Base-by-base conservation (phyloP, 441 rosid species). In the Aquilaria agallochum region DNA sequence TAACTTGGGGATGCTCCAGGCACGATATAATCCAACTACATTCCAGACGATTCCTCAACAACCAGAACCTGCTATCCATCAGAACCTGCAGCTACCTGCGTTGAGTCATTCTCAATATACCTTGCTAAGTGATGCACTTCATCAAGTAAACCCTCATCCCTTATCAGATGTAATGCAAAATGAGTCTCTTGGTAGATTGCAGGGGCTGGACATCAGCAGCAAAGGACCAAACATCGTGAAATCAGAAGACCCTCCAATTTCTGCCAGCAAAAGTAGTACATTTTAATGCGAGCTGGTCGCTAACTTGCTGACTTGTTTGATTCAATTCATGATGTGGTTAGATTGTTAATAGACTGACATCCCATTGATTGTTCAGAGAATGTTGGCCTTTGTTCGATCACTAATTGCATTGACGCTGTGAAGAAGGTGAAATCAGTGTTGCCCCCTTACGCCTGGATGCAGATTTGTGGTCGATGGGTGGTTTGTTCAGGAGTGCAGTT, bases 201-300 rank as follows among this genome's bases (percentile, higher is more conserved):
- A 80, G 72, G 88, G 87, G 71, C 79, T 88, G 50, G 97, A 84
- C 58, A 88, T 90, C 66, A 76, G 84, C 67, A 75, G 78, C 56
- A 83, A 76, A 66, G 83, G 78, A 62, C 65, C 82, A 57, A 69
- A 51, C 56, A 59, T 76, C 9, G 74, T 86, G 50, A 91, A 88
- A 63, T 74, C 90, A 5, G 96, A 90, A 78, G 90, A 82, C 55
- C 85, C 94, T 64, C 78, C 88, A 0, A 73, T 88, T 51, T 86
- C 95, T 63, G 87, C 91, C 60, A 81, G 86, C 68, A 92, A 85
- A 75, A 87, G 92, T 78, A 75, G 84, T 71, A 88, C 91, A 12
- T 84, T 78, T 63, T 90, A 81, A 79, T 60, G 58, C 47, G 60
- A 51, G 32, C 51, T 60, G 67, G 59, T 67, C 27, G 60, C 62